Evolutionary conservation across 2,329 filamentous ascomycete species (phyloP).

Genomic region (Trichoderma gracile): DNA sequence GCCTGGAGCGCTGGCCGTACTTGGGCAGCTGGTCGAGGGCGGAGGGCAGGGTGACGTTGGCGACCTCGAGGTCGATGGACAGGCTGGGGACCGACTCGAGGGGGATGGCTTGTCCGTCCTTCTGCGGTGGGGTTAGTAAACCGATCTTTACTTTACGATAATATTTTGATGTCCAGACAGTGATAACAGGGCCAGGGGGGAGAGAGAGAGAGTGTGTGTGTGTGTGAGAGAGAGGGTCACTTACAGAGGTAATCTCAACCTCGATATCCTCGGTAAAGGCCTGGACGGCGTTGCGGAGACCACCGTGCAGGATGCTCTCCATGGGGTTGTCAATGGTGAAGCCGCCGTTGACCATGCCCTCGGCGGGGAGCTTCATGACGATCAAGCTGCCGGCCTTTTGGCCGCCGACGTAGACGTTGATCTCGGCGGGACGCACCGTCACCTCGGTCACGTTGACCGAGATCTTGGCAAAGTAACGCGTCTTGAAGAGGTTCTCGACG

Average conservation of each 20-base stretch:
- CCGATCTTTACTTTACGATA: no score
- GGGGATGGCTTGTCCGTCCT: slow-evolving; percentile 37
- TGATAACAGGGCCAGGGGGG: no score
- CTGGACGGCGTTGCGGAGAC: slow-evolving; percentile 31
- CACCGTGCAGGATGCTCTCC: slow-evolving; percentile 45
- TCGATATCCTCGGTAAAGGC: slow-evolving; percentile 35
- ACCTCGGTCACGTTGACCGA: slow-evolving; percentile 40
- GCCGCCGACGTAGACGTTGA: slow-evolving; percentile 40
- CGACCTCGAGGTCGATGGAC: slow-evolving; percentile 40
- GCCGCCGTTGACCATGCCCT: slow-evolving; percentile 37
- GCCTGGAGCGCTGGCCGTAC: slow-evolving; percentile 28
- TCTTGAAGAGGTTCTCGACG: slow-evolving; percentile 24
- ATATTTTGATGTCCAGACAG: not conserved
- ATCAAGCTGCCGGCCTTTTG: slow-evolving; percentile 39
- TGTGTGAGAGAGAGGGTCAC: slow-evolving; percentile 10
- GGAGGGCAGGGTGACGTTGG: slow-evolving; percentile 34
- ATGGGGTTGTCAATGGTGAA: slow-evolving; percentile 61
- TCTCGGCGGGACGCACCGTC: slow-evolving; percentile 36
- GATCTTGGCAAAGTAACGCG: slow-evolving; percentile 41
- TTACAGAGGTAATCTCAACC: slow-evolving; percentile 40
- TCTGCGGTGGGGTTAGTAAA: slow-evolving; percentile 29
- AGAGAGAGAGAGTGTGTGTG: no score
- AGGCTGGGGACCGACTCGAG: slow-evolving; percentile 39
- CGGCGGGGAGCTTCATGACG: slow-evolving; percentile 41
- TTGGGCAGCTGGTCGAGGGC: slow-evolving; percentile 35